These are phyloP conservation scores for Lanmaoa pseudosensibilis DNA, from an alignment of 768 basidiomycete genomes.

Conservation along the genomic window DNA sequence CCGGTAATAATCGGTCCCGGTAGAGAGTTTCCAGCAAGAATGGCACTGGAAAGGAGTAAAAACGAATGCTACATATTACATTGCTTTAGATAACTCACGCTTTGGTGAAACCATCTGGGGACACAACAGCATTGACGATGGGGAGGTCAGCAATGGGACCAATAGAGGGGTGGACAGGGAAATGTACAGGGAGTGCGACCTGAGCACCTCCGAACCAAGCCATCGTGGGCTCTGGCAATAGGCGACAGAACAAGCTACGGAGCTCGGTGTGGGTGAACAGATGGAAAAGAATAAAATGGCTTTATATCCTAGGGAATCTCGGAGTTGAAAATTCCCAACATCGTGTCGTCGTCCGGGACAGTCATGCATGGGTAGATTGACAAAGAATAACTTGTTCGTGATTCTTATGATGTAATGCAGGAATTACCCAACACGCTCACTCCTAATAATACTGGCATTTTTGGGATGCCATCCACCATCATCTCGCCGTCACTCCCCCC, in stretches of 20 bases:
- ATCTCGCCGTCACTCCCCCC: no score
- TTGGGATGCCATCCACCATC: no score
- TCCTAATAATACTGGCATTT: no score
- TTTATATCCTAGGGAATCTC: constrained; percentile 1
- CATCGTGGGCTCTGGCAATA: not conserved
- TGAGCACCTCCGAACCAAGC: constrained; percentile 3
- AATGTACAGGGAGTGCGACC: not conserved
- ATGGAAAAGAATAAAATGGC: not conserved
- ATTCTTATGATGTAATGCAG: no score
- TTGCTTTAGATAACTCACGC: constrained; percentile 16
- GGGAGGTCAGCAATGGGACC: constrained; percentile 27
- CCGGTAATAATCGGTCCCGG: constrained; percentile 42
- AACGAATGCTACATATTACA: not conserved
- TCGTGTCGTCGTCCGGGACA: no score
- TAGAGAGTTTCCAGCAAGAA: constrained; percentile 39
- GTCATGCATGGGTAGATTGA: no score
- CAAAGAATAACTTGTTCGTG: no score
- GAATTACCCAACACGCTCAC: no score
- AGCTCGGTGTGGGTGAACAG: not conserved
- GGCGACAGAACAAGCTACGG: not conserved
- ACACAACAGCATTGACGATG: constrained; percentile 16
- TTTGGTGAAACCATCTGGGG: constrained; percentile 40
- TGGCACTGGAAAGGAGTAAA: constrained; percentile 25
- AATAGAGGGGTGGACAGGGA: constrained; percentile 9
- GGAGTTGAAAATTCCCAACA: not conserved